Conservation (phyloP, 805 yeast genomes). For the Kodamaea nitidulidarum region DNA sequence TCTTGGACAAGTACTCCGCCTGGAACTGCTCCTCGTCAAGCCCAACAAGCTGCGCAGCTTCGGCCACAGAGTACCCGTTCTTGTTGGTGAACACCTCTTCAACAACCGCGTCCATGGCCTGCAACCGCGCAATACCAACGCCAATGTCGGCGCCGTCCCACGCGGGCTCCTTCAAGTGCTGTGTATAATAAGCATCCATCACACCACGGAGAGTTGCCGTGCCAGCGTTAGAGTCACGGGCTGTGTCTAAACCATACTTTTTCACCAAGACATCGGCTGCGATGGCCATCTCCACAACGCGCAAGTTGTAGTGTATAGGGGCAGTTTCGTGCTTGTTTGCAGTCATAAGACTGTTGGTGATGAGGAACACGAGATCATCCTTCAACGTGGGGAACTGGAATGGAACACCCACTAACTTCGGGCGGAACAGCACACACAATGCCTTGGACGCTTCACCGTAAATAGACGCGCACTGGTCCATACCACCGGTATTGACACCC, state of each 20-base stretch:
- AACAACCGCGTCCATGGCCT: conserved; percentile 38
- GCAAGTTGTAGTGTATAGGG: conserved; percentile 62
- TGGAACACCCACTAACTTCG: conserved; percentile 51
- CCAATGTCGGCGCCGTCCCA: conserved; percentile 48
- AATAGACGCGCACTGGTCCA: conserved; percentile 73
- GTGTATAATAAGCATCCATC: conserved; percentile 46
- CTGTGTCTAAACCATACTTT: conserved; percentile 39
- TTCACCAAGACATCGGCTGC: conserved; percentile 59
- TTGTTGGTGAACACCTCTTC: conserved; percentile 36
- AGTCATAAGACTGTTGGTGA: conserved; percentile 59
- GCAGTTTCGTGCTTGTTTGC: conserved; percentile 70
- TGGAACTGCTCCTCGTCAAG: conserved; percentile 40
- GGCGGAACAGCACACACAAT: conserved; percentile 57
- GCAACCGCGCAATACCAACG: conserved; percentile 38
- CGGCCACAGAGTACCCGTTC: conserved; percentile 48
- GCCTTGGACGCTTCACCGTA: conserved; percentile 59
- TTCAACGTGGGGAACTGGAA: conserved; percentile 47
- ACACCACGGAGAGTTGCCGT: conserved; percentile 66
- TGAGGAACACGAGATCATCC: conserved; percentile 46
- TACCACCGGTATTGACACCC: conserved; percentile 76
- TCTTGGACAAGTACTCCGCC: conserved; percentile 42
- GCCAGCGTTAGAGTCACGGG: conserved; percentile 47
- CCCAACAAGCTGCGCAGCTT: conserved; percentile 44
- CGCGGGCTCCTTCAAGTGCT: conserved; percentile 21
- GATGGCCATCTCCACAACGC: conserved; percentile 70